Evolutionary conservation across 225 moss, liverwort and hornwort genomes (phyloP), one percentile per base, ranked within the genome.

Genomic region (Pseudoscleropodium purum): DNA sequence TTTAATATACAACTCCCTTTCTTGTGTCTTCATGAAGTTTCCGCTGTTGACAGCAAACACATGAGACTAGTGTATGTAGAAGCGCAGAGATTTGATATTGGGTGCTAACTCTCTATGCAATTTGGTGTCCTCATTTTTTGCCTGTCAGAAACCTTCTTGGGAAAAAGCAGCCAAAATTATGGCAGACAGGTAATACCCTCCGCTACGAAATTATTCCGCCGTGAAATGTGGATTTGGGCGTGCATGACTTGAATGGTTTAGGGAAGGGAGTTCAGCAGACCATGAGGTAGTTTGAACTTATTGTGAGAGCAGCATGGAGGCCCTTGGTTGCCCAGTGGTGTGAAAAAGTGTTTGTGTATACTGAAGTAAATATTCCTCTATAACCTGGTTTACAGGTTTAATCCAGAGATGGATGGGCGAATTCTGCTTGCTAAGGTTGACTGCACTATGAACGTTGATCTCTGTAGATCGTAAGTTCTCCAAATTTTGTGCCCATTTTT

Each of bases 381-480:
- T 90, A 77, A 62, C 56, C 36, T 77, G 81, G 77, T 91, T 47
- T 85, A 59, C 95, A 96, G 96, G 88, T 96, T 95, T 60, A 94
- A 95, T 82, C 96, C 96, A 64, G 95, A 96, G 84, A 93, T 91
- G 85, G 96, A 96, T 90, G 96, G 96, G 86, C 94, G 95, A 86
- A 96, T 96, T 80, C 81, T 96, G 65, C 91, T 96, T 73, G 96
- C 91, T 68, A 96, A 96, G 90, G 90, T 96, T 86, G 96, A 96
- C 89, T 96, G 96, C 91, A 96, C 96, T 52, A 21, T 88, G 73
- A 90, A 94, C 85, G 37, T 76, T 75, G 92, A 92, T 37, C 88
- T 96, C 19, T 96, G 96, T 88, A 95, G 89, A 95, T 90, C 86
- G 96, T 96, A 93, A 93, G 95, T 90, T 79, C 77, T 8, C 41